Evolutionary conservation across 495 filamentous ascomycete species (phyloP).

Genomic region (Annulohypoxylon moriforme): DNA sequence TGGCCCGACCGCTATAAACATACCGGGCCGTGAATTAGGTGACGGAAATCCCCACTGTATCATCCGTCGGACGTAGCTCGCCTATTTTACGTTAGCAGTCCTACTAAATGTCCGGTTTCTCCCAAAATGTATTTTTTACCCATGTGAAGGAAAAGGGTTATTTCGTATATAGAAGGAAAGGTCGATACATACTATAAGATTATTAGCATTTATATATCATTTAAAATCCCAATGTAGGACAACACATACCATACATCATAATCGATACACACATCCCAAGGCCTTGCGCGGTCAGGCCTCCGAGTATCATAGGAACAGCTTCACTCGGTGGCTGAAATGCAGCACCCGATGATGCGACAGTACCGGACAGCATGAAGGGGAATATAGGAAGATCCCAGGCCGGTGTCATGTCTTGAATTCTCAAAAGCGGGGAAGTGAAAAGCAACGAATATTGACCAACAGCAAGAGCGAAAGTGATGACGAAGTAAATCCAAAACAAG

Average conservation of each 20-base stretch:
- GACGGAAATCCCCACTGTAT: slow-evolving; percentile 67
- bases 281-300: slow-evolving; percentile 63
- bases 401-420: slow-evolving; percentile 58
- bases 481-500: slow-evolving; percentile 66
- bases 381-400: slow-evolving; percentile 69
- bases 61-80: slow-evolving; percentile 67
- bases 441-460: slow-evolving; percentile 64
- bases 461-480: slow-evolving; percentile 54
- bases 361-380: slow-evolving; percentile 65
- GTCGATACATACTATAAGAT: slow-evolving; percentile 33
- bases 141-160: neutral
- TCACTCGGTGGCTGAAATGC: slow-evolving; percentile 54
- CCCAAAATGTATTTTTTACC: neutral
- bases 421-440: slow-evolving; percentile 58
- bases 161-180: slow-evolving; percentile 6
- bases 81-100: slow-evolving; percentile 29
- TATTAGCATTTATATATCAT: slow-evolving; percentile 5
- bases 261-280: slow-evolving; percentile 62
- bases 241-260: slow-evolving; percentile 58
- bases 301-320: slow-evolving; percentile 60
- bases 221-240: neutral
- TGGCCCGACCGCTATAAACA: slow-evolving; percentile 79
- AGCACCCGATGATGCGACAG: slow-evolving; percentile 57
- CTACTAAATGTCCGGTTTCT: neutral
- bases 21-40: slow-evolving; percentile 66